These are phyloP conservation scores for Elsinoe perseae DNA, from an alignment of 2,329 filamentous ascomycete genomes.

Conservation along the genomic window DNA sequence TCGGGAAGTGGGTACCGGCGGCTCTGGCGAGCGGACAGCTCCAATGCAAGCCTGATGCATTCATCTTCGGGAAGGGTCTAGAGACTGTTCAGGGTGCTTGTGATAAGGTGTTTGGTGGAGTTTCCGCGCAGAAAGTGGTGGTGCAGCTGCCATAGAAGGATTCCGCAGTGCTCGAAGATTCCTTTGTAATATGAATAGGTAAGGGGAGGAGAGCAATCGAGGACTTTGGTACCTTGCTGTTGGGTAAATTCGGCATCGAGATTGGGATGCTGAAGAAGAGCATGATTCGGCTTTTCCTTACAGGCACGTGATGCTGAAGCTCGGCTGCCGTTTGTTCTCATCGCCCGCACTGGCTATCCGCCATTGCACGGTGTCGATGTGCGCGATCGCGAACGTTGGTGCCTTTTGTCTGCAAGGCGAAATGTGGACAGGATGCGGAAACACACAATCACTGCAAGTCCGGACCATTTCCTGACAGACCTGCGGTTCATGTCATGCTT, in stretches of 20 bases:
- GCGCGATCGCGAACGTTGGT: no score
- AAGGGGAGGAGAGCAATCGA: no score
- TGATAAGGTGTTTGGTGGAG: constrained; percentile 18
- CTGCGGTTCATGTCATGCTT: neutral
- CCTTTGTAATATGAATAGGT: no score
- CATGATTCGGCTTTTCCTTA: no score
- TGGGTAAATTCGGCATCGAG: no score
- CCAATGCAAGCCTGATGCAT: constrained; percentile 24
- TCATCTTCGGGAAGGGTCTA: constrained; percentile 22
- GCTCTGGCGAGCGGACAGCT: constrained; percentile 32
- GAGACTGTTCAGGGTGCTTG: constrained; percentile 21
- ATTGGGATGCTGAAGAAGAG: no score
- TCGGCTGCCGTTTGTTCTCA: no score
- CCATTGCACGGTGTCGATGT: neutral
- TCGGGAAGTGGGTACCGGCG: constrained; percentile 21
- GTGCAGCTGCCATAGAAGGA: constrained; percentile 7
- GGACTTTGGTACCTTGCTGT: no score
- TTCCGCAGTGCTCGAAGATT: no score
- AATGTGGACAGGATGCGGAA: neutral
- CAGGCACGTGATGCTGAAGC: no score
- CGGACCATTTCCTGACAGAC: neutral
- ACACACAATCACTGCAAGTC: neutral
- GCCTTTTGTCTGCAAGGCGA: no score
- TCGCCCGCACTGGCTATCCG: neutral
- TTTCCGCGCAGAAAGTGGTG: constrained; percentile 23